Percentiles rank a stretch among this genome's conserved stretches.
phyloP scores from a whole-genome alignment of 2,329 filamentous ascomycete species.

The Fusarium pseudonygamai region DNA sequence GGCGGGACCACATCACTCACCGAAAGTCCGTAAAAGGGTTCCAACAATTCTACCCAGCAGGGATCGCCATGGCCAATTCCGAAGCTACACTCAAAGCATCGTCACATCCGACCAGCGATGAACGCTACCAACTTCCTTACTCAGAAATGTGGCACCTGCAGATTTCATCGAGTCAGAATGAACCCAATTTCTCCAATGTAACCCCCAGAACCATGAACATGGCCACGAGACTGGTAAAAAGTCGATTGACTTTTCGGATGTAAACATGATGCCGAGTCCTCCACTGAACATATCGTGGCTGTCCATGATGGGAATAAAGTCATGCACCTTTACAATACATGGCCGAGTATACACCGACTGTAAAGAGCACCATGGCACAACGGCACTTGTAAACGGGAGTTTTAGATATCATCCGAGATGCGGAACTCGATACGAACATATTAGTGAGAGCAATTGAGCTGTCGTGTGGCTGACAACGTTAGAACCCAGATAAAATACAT shows the following conservation, averaged over 20 bases:
- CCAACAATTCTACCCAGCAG: background rate
- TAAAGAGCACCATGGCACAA: background rate
- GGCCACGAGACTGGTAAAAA: background rate
- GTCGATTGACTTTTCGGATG: conserved; percentile 11
- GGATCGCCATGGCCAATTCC: background rate
- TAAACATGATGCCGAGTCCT: background rate
- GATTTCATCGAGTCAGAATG: background rate
- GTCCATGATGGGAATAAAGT: background rate
- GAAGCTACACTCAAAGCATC: background rate
- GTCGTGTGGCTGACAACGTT: background rate
- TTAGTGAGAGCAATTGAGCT: background rate
- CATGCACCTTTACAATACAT: background rate
- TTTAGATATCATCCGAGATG: background rate
- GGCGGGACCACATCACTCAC: background rate
- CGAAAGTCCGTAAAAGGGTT: background rate
- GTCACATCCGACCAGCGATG: background rate
- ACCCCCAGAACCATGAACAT: conserved; percentile 1
- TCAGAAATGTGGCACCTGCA: conserved; percentile 12
- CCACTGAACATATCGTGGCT: background rate
- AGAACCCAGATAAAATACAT: background rate
- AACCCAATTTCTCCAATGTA: background rate
- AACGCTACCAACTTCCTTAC: background rate
- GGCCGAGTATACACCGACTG: conserved; percentile 5
- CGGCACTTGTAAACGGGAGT: conserved; percentile 15
- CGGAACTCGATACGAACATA: background rate